Percentiles rank a stretch among this genome's conserved stretches.
Conservation (phyloP, 345 rosid species). For the Pugionium dolabratum region DNA sequence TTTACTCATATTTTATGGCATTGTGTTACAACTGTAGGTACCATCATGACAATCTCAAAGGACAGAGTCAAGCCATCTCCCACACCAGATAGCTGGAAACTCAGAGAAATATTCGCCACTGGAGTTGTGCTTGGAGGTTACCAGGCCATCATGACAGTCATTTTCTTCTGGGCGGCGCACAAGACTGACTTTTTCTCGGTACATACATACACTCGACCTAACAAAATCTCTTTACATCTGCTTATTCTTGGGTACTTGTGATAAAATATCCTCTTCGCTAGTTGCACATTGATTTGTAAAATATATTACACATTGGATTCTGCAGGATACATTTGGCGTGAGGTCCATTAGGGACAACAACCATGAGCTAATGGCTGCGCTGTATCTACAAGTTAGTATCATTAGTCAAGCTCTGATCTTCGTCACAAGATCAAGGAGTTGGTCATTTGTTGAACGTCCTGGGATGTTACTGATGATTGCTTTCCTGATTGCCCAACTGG, state of each 20-base stretch:
- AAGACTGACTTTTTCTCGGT: conserved; percentile 74
- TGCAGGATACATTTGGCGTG: conserved; percentile 72
- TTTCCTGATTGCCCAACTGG: conserved; percentile 79
- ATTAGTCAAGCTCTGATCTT: conserved; percentile 93
- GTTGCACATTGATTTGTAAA: background rate
- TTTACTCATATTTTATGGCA: conserved; percentile 5
- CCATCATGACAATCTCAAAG: conserved; percentile 96
- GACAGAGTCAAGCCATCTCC: conserved; percentile 98
- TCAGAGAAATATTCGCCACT: conserved; percentile 83
- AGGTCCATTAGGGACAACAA: conserved; percentile 42
- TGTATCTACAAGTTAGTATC: conserved; percentile 94
- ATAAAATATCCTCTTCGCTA: background rate
- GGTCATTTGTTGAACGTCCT: conserved; percentile 85
- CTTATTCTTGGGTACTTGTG: background rate
- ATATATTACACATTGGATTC: conserved; percentile 19
- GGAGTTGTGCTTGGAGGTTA: conserved; percentile 82
- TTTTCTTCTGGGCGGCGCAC: conserved; percentile 79
- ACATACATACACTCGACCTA: conserved; percentile 30
- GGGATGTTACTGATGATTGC: conserved; percentile 68
- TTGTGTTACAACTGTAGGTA: conserved; percentile 45
- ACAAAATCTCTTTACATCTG: background rate
- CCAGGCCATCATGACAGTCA: conserved; percentile 81
- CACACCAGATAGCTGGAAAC: conserved; percentile 92
- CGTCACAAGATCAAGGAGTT: conserved; percentile 90
- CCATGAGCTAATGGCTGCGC: conserved; percentile 73